Evolutionary conservation across 2,329 filamentous ascomycete genomes (phyloP), one percentile per base, ranked within the genome.

Genomic region (Penicillium glabrum): DNA sequence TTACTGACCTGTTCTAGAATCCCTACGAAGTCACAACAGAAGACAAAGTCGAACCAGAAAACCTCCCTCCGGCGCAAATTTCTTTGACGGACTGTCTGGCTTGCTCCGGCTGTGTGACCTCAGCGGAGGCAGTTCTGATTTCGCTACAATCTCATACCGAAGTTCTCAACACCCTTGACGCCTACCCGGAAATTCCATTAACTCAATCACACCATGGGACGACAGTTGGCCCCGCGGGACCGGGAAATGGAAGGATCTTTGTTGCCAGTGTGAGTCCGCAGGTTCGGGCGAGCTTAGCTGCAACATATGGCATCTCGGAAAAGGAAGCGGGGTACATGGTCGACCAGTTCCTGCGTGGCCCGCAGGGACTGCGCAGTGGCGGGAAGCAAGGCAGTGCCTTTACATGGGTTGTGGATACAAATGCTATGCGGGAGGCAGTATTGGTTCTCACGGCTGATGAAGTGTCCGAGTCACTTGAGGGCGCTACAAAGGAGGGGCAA

Each of bases 21-120:
- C 73, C 81, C 6, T 89, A 93, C 76, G 92, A 98, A 84, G 93
- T 98, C 62, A 93, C 93, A 54, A 93, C 93, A 66, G 95, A 97
- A 80, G 93, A 96, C 73, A 87, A 90, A 69, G 80, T 88, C 29
- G 75, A 80, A 47, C 71, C 79, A 23, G 71, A 79, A 50, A 78
- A 86, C 60, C 82, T 84, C 51, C 83, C 86, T 3, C 90, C 93
- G 1, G 93, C 93, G 7, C 87, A 96, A 72, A 98, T 99, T 67
- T 97, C 93, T 48, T 85, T 99, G 59, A 98, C 95, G 7, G 95
- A 99, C 76, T 99, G 95, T 70, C 88, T 99, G 50, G 95, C 95
- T 51, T 99, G 95, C 76, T 97, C 95, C 10, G 95, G 95, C 52
- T 99, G 95, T 74, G 95, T 99, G 51, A 99, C 95, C 21, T 96